Conservation (phyloP, 2,329 filamentous ascomycete genomes). For the Stagonosporopsis rhizophila region DNA sequence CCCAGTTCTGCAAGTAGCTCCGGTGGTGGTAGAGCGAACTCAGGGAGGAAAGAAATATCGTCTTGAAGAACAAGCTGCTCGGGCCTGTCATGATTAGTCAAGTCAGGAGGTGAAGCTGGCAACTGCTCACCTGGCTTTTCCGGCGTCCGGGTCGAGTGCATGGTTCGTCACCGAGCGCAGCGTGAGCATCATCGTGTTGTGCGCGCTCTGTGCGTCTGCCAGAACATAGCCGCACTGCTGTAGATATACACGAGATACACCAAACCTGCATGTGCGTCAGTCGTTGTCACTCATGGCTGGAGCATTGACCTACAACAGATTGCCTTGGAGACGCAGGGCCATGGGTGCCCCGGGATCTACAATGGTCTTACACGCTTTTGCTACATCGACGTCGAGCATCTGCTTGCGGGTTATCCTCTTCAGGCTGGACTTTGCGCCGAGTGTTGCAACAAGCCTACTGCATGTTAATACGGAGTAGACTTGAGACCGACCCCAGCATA, state of each 20-base stretch:
- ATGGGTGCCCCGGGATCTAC: constrained; percentile 84
- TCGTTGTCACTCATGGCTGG: background rate
- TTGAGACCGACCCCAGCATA: constrained; percentile 52
- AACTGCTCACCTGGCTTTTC: constrained; percentile 70
- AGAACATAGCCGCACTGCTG: constrained; percentile 90
- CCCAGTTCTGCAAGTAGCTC: constrained; percentile 59
- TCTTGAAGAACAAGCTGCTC: constrained; percentile 80
- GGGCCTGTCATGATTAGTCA: constrained; percentile 53
- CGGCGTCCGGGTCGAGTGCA: constrained; percentile 73
- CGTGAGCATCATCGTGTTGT: constrained; percentile 74
- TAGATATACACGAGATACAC: constrained; percentile 81
- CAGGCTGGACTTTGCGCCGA: constrained; percentile 74
- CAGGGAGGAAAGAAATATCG: constrained; percentile 80
- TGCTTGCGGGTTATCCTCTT: constrained; percentile 83
- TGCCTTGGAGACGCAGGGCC: constrained; percentile 88
- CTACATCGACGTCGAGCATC: constrained; percentile 86
- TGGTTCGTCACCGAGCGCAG: constrained; percentile 64
- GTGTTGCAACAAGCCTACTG: constrained; percentile 85
- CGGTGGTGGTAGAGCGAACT: constrained; percentile 67
- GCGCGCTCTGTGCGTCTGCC: constrained; percentile 76
- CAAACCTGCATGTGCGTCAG: constrained; percentile 53
- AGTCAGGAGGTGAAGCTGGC: background rate
- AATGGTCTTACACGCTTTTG: constrained; percentile 88
- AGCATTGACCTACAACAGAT: constrained; percentile 68
- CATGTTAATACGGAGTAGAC: constrained; percentile 28